Percentiles rank a stretch among this genome's conserved stretches.
Conservation (phyloP, 2,329 filamentous ascomycete species). For the Aciculosporium take region DNA sequence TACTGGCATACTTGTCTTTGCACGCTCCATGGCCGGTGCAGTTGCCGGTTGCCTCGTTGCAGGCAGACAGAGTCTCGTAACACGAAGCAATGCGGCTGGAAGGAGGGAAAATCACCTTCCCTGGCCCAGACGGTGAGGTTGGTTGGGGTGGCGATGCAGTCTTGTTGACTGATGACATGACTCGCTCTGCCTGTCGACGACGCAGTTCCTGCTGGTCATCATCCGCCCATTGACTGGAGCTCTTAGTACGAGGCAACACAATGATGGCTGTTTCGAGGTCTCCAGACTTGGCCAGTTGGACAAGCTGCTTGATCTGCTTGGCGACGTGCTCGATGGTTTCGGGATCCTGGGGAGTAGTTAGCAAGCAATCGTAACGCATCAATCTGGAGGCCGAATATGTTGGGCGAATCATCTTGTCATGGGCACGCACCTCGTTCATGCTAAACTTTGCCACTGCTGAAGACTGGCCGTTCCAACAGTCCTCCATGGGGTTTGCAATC, state of each 20-base stretch:
- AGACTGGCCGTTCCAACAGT: slow-evolving; percentile 29
- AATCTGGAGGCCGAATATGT: not conserved
- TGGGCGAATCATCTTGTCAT: not conserved
- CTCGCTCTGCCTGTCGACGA: slow-evolving; percentile 33
- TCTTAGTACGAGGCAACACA: slow-evolving; percentile 34
- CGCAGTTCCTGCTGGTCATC: slow-evolving; percentile 28
- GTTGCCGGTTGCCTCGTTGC: slow-evolving; percentile 53
- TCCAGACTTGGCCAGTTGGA: slow-evolving; percentile 29
- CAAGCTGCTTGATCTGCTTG: slow-evolving; percentile 29
- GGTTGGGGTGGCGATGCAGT: slow-evolving; percentile 11
- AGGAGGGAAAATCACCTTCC: slow-evolving; percentile 22
- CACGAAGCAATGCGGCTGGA: slow-evolving; percentile 49
- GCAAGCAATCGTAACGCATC: slow-evolving; percentile 1
- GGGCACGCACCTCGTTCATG: not conserved
- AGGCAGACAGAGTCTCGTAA: slow-evolving; percentile 56
- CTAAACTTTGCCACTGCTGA: slow-evolving; percentile 12
- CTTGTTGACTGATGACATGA: slow-evolving; percentile 26
- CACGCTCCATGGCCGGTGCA: slow-evolving; percentile 78
- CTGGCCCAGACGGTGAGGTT: slow-evolving; percentile 11
- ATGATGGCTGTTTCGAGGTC: slow-evolving; percentile 44
- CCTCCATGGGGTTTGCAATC: slow-evolving; percentile 27
- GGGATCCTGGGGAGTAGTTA: slow-evolving; percentile 22
- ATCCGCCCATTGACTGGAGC: slow-evolving; percentile 26
- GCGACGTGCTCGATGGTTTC: slow-evolving; percentile 29
- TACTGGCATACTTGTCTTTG: slow-evolving; percentile 45